Conservation (phyloP, 2,329 filamentous ascomycete species). For the Dothideomycetes sp. region DNA sequence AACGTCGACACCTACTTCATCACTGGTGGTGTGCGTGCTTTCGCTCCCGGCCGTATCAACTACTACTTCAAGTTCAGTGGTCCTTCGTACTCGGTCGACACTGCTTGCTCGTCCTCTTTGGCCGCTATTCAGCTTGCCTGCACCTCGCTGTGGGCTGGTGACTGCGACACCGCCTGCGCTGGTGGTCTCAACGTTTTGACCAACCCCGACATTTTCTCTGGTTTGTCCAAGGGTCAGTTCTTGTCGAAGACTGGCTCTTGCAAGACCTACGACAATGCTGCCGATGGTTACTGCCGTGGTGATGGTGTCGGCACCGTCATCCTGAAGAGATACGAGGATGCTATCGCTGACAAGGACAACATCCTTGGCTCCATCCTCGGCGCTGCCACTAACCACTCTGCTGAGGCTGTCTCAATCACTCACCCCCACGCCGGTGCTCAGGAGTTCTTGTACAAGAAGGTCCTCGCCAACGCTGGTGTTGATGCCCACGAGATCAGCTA, state of each 20-base stretch:
- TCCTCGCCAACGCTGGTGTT: constrained; percentile 63
- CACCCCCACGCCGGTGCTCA: constrained; percentile 73
- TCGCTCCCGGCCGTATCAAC: constrained; percentile 57
- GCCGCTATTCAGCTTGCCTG: constrained; percentile 65
- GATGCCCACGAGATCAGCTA: constrained; percentile 71
- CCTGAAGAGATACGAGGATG: constrained; percentile 72
- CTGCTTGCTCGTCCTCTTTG: constrained; percentile 68
- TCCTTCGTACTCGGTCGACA: constrained; percentile 63
- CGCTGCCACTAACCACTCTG: constrained; percentile 71
- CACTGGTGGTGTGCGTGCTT: constrained; percentile 53
- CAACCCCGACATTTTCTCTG: constrained; percentile 71
- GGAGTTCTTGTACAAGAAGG: constrained; percentile 58
- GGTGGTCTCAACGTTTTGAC: constrained; percentile 72
- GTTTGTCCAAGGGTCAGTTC: constrained; percentile 67
- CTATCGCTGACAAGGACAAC: constrained; percentile 62
- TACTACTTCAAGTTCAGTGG: constrained; percentile 72
- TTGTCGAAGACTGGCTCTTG: constrained; percentile 67
- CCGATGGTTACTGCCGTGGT: constrained; percentile 74
- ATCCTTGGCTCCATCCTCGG: constrained; percentile 66
- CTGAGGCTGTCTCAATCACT: constrained; percentile 72
- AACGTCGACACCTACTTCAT: constrained; percentile 63
- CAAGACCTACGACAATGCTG: constrained; percentile 71
- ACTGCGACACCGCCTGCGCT: constrained; percentile 72
- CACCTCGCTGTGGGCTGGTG: constrained; percentile 62
- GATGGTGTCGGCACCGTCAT: constrained; percentile 67